phyloP scores from a whole-genome alignment of 805 yeast species.

The Candida vartiovaarae region DNA sequence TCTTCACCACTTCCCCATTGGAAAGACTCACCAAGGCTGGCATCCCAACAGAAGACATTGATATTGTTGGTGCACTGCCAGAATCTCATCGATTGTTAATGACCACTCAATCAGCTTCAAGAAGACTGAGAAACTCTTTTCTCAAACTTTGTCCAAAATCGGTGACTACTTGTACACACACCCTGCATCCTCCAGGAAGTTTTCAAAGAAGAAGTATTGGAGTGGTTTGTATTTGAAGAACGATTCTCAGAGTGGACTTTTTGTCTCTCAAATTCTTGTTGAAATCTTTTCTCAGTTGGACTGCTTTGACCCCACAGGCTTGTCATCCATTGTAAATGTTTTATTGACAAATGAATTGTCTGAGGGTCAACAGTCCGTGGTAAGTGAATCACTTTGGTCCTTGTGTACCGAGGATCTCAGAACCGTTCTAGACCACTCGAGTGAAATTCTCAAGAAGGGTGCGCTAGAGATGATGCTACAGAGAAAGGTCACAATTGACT shows the following conservation, averaged over 20 bases:
- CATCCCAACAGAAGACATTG: constrained; percentile 39
- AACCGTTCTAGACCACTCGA: neutral
- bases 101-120: constrained; percentile 20
- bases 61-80: constrained; percentile 36
- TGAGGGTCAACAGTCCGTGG: constrained; percentile 15
- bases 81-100: constrained; percentile 28
- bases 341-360: constrained; percentile 3
- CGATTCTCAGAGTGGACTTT: constrained; percentile 20
- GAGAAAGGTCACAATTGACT: constrained; percentile 12
- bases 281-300: constrained; percentile 31
- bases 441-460: constrained; percentile 5
- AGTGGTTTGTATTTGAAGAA: constrained; percentile 12
- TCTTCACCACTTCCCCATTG: constrained; percentile 26
- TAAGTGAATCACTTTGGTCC: constrained; percentile 25
- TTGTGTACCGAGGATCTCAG: constrained; percentile 13
- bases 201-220: constrained; percentile 26
- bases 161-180: constrained; percentile 33
- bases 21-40: constrained; percentile 24
- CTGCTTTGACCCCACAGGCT: constrained; percentile 10
- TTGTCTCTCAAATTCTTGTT: constrained; percentile 27
- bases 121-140: constrained; percentile 22
- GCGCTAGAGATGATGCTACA: constrained; percentile 10
- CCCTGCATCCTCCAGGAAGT: constrained; percentile 8
- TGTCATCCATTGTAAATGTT: constrained; percentile 8
- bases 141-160: constrained; percentile 35